Percentiles rank a stretch among this genome's conserved stretches.
These are phyloP conservation scores for Luvunga scandens DNA, from an alignment of 345 rosid species.

Conservation along the genomic window DNA sequence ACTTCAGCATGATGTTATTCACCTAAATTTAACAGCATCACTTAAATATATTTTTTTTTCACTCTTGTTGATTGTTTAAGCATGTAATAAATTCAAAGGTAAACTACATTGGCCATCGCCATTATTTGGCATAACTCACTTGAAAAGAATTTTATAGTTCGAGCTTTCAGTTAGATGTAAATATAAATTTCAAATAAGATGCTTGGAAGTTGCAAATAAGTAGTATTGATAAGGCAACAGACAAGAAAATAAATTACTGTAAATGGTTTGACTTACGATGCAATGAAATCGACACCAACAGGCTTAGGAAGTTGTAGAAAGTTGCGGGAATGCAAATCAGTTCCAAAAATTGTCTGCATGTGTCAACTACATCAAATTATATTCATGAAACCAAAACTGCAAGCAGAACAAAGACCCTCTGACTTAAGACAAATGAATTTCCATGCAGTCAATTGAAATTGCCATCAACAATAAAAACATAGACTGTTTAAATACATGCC, in stretches of 20 bases:
- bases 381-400: background rate
- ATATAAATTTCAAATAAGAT: background rate
- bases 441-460: background rate
- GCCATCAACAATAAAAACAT: background rate
- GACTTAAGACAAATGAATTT: background rate
- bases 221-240: background rate
- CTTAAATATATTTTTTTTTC: too few relatives aligned
- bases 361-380: constrained; percentile 11
- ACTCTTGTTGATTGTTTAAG: too few relatives aligned
- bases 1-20: background rate
- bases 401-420: background rate
- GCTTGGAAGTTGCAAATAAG: background rate
- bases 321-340: constrained; percentile 80
- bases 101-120: background rate
- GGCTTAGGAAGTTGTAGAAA: constrained; percentile 92
- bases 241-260: background rate
- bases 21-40: background rate
- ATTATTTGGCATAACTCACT: background rate
- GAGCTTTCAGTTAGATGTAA: background rate
- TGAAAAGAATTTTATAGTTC: background rate
- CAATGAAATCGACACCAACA: constrained; percentile 88
- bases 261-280: constrained; percentile 60
- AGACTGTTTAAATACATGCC: background rate
- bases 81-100: background rate
- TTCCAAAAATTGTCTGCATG: constrained; percentile 81